These are phyloP conservation scores for Catharanthus roseus DNA, from an alignment of 257 asterid species.

Conservation along the genomic window DNA sequence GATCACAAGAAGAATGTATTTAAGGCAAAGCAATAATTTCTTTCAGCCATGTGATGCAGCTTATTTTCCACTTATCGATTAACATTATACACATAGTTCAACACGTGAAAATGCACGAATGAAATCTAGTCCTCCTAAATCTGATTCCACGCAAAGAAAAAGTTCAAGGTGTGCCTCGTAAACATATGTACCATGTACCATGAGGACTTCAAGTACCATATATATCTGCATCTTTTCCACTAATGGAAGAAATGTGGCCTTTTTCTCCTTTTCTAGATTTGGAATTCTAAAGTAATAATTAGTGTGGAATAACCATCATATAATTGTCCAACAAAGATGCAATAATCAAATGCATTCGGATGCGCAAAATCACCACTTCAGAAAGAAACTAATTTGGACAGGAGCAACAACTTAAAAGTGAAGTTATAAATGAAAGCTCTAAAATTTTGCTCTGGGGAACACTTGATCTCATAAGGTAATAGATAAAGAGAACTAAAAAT, in stretches of 20 bases:
- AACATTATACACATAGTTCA: background rate
- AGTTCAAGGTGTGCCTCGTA: background rate
- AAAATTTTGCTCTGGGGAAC: background rate
- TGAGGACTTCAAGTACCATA: background rate
- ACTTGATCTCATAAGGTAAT: background rate
- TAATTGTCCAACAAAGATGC: background rate
- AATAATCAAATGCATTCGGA: background rate
- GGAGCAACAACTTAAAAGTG: background rate
- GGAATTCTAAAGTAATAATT: background rate
- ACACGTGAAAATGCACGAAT: background rate
- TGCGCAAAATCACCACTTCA: background rate
- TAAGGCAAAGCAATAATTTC: background rate
- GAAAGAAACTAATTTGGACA: background rate
- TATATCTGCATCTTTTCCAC: background rate
- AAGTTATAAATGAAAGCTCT: background rate
- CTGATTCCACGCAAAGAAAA: background rate
- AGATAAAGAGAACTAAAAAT: background rate
- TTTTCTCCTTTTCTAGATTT: background rate
- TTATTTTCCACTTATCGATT: background rate
- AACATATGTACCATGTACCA: background rate
- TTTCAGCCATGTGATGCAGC: background rate
- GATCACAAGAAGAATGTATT: background rate
- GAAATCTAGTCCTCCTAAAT: background rate
- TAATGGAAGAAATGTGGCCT: no score
- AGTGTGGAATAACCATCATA: no score